A percentile compares a stretch with the other conserved stretches of the same genome.
phyloP scores from a whole-genome alignment of 2,329 filamentous ascomycete species.

The Leptodontidium sp. region DNA sequence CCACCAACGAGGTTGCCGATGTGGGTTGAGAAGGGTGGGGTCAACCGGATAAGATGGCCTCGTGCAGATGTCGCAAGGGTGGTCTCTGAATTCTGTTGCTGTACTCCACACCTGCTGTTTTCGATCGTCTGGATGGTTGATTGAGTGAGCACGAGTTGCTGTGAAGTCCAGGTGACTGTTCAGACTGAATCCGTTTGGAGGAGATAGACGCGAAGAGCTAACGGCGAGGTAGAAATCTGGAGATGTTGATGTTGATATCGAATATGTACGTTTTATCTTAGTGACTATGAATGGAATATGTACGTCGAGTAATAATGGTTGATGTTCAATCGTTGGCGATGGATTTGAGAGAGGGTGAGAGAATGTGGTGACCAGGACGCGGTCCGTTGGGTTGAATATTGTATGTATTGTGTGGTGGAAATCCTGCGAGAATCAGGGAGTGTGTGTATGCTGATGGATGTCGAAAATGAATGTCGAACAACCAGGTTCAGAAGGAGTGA shows the following conservation, averaged over 20 bases:
- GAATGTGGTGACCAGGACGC: slow-evolving; percentile 23
- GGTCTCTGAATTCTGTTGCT: slow-evolving; percentile 10
- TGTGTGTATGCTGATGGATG: slow-evolving; percentile 29
- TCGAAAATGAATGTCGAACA: slow-evolving; percentile 44
- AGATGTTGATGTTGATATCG: not conserved
- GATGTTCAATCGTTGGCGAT: slow-evolving; percentile 13
- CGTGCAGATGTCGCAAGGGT: slow-evolving; percentile 11
- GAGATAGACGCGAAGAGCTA: slow-evolving; percentile 5
- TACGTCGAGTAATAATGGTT: slow-evolving; percentile 15
- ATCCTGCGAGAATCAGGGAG: slow-evolving; percentile 15
- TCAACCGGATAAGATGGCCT: slow-evolving; percentile 17
- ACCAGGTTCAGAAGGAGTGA: slow-evolving; percentile 41
- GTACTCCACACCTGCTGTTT: slow-evolving; percentile 18
- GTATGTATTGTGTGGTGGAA: not conserved
- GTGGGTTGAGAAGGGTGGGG: slow-evolving; percentile 20
- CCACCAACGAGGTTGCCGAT: slow-evolving; percentile 23
- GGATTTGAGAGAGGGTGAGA: slow-evolving; percentile 3
- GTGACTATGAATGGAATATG: slow-evolving; percentile 13
- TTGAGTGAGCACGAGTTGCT: not conserved
- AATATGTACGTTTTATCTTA: slow-evolving; percentile 3
- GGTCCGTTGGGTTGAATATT: slow-evolving; percentile 14
- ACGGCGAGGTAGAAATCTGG: not conserved
- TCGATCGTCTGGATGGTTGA: slow-evolving; percentile 8
- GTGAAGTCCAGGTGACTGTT: slow-evolving; percentile 20
- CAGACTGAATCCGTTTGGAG: slow-evolving; percentile 13